Base-by-base conservation (phyloP, 345 rosid species). In the Leavenworthia alabamica region DNA sequence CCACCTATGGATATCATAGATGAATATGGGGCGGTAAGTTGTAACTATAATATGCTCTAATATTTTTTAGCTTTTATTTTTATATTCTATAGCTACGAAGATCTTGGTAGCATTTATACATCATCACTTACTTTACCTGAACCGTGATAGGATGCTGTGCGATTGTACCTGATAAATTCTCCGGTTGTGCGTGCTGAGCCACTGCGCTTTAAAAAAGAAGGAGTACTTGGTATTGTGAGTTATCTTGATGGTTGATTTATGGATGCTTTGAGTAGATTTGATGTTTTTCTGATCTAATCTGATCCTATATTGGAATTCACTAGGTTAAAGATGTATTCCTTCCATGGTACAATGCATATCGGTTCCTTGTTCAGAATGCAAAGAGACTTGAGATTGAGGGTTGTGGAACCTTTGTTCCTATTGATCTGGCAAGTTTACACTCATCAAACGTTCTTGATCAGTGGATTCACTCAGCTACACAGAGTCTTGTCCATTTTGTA, bases 241-340 rank as follows among this genome's bases (percentile, higher is more conserved):
- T 44, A 60, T 67, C 22, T 53, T 56, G 12, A 31, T 27, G 23
- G 29, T 64, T 42, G 9, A 9, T 56, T 26, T 52, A 2, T 55
- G 54, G 28, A 42, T 13, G 6, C 26, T 39, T 69, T 33, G 49
- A 66, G 52, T 53, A 60, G 56, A 24, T 54, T 42, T 41, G 13
- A 26, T 67, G 37, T 45, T 39, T 60, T 0, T 9, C 62, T 67
- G 60, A 73, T 35, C 37, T n/a, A 35, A 39, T 59, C 42, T 61
- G 45, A 46, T 29, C 27, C 11, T 42, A 40, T 20, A 64, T 59
- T 72, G 46, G 16, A 35, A 42, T 44, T 53, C 60, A 20, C 71
- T 77, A 93, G 97, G 99, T 93, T 67, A 94, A 88, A 79, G 99
- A 90, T 77, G 97, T 94, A 44, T 90, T 94, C 77, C 99, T 94